phyloP scores from a whole-genome alignment of 2,329 filamentous ascomycete genomes.

The Phialocephala sp. region DNA sequence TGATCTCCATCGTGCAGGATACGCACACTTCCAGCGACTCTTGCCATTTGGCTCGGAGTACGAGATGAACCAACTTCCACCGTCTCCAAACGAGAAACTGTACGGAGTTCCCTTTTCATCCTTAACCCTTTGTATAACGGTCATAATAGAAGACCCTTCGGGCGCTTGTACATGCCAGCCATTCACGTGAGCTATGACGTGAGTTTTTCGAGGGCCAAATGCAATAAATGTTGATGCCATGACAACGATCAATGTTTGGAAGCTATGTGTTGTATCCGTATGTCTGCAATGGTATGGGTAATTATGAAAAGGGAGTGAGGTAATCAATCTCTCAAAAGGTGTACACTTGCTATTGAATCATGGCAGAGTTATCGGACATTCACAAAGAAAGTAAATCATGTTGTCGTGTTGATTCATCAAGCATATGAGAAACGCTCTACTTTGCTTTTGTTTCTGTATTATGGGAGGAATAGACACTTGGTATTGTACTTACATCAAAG shows the following conservation, averaged over 20 bases:
- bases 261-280: neutral
- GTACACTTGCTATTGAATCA: neutral
- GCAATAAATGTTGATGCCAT: constrained; percentile 3
- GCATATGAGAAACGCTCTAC: neutral
- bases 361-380: neutral
- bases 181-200: neutral
- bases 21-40: neutral
- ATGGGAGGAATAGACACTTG: neutral
- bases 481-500: neutral
- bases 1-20: too few species aligned
- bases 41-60: neutral
- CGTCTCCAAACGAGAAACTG: neutral
- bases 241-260: neutral
- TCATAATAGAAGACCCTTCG: neutral
- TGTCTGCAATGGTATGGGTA: neutral
- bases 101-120: neutral
- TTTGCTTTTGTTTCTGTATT: neutral
- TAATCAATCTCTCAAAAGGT: neutral
- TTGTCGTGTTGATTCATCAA: neutral
- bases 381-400: neutral
- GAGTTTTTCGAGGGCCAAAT: neutral
- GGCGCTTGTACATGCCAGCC: neutral
- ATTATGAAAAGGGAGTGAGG: neutral
- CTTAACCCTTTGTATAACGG: neutral
- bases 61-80: constrained; percentile 1